Base-by-base conservation (phyloP, 2,329 filamentous ascomycete genomes). In the Fusarium sp. region DNA sequence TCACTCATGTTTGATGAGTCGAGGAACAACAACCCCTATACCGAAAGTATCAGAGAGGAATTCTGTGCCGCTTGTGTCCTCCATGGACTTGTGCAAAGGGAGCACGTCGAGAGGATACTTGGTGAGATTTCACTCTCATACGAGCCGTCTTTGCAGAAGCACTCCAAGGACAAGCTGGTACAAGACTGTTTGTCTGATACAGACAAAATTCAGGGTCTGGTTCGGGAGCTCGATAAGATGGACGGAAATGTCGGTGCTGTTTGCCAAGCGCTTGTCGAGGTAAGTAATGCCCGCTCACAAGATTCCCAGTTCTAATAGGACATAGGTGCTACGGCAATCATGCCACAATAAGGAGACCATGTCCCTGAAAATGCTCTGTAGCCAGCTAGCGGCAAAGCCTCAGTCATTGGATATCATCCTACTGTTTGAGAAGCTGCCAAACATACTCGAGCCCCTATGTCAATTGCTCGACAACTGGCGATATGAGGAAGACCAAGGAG, bases 1-100 rank as follows among this genome's bases (percentile, higher is more conserved):
- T 87, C 87, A 4, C 82, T 84, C 48, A 88, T 89, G 84, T 89
- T 89, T 72, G 84, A 87, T 59, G 85, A 87, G 56, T 84, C 82
- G 23, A 92, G 81, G 84, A 86, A 82, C 63, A 86, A 83, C 62
- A 88, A 85, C 60, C 84, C 84, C 0, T 86, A 88, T 59, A 88
- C 87, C 0, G 87, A 89, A 60, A 87, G 84, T 43, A 86, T 88
- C 12, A 82, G 87, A 18, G 86, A 89, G 62, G 87, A 98, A 66
- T 98, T 98, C 71, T 88, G 97, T 42, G 96, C 97, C 69, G 90
- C 95, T 1, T 99, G 96, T 77, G 93, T 93, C 57, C 85, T 98
- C 41, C 94, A 98, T 78, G 89, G 90, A 1, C 83, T 99, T n/a
- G 90, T 98, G 25, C 88, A 90, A 1, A 90, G 94, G 69, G 86